Conservation (phyloP, 257 asterid species). For the Gentiana dahurica region DNA sequence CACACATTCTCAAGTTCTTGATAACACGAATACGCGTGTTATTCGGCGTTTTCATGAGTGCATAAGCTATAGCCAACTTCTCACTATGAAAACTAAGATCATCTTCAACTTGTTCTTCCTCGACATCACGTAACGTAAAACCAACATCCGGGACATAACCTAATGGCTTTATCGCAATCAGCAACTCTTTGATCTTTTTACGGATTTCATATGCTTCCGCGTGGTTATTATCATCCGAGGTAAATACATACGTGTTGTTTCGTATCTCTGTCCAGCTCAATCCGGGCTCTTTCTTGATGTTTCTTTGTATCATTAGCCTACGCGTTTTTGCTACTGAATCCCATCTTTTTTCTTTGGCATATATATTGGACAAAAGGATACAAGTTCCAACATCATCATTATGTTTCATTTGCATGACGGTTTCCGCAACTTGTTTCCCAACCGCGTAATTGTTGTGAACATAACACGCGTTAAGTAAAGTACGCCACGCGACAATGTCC, state of each 20-base stretch:
- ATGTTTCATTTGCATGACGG: constrained; percentile 44
- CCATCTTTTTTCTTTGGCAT: constrained; percentile 75
- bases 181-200: constrained; percentile 38
- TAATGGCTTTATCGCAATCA: constrained; percentile 44
- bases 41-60: constrained; percentile 61
- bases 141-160: constrained; percentile 54
- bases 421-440: constrained; percentile 52
- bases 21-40: constrained; percentile 57
- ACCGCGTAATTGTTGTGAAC: constrained; percentile 48
- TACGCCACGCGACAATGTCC: constrained; percentile 81
- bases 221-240: constrained; percentile 51
- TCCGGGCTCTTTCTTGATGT: constrained; percentile 85
- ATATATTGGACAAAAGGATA: constrained; percentile 63
- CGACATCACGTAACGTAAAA: constrained; percentile 67
- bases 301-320: constrained; percentile 48
- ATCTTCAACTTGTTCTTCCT: constrained; percentile 69
- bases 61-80: constrained; percentile 82
- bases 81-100: constrained; percentile 67
- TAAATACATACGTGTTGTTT: constrained; percentile 52
- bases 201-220: constrained; percentile 45
- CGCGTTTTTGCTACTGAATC: constrained; percentile 47
- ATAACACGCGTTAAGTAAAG: constrained; percentile 75
- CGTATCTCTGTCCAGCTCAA: constrained; percentile 83
- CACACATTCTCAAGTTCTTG: constrained; percentile 76
- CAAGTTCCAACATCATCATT: constrained; percentile 53